Percentiles rank a stretch among this genome's conserved stretches.
These are phyloP conservation scores for Leccinum subtestaceum DNA, from an alignment of 768 basidiomycete genomes.

Conservation along the genomic window DNA sequence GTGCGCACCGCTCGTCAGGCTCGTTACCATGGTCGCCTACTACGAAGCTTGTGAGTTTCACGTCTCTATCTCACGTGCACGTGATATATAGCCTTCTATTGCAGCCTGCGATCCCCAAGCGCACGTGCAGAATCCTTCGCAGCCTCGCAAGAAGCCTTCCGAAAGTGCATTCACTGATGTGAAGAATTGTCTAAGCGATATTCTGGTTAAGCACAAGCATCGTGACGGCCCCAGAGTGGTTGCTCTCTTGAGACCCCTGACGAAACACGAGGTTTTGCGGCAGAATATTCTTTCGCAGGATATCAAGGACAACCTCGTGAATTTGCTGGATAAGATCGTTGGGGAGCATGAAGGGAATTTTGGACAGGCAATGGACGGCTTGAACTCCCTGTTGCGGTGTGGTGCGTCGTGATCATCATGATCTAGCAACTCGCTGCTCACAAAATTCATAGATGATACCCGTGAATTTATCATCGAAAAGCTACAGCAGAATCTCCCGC, in stretches of 20 bases:
- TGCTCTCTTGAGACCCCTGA: constrained; percentile 22
- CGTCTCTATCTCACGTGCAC: not conserved
- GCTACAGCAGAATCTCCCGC: not conserved
- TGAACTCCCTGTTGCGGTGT: constrained; percentile 16
- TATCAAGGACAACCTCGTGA: constrained; percentile 12
- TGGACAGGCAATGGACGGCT: constrained; percentile 23
- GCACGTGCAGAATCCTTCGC: not conserved
- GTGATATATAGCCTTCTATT: not conserved
- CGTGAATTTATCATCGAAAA: not conserved
- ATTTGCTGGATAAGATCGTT: constrained; percentile 15
- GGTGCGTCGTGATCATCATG: constrained; percentile 6
- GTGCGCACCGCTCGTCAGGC: constrained; percentile 18
- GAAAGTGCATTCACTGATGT: constrained; percentile 9
- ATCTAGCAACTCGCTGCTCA: not conserved
- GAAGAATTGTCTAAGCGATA: constrained; percentile 9
- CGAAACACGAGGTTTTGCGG: constrained; percentile 16
- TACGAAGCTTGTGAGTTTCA: constrained; percentile 19
- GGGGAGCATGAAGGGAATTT: constrained; percentile 4
- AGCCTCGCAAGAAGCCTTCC: not conserved
- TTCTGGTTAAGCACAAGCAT: constrained; percentile 15
- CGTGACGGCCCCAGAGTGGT: constrained; percentile 22
- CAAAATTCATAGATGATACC: constrained; percentile 9
- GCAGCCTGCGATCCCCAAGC: constrained; percentile 10
- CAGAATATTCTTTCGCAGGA: constrained; percentile 15
- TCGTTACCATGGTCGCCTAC: constrained; percentile 23